phyloP scores from a whole-genome alignment of 208 protist species.

The Vickermania ingenoplastis region DNA sequence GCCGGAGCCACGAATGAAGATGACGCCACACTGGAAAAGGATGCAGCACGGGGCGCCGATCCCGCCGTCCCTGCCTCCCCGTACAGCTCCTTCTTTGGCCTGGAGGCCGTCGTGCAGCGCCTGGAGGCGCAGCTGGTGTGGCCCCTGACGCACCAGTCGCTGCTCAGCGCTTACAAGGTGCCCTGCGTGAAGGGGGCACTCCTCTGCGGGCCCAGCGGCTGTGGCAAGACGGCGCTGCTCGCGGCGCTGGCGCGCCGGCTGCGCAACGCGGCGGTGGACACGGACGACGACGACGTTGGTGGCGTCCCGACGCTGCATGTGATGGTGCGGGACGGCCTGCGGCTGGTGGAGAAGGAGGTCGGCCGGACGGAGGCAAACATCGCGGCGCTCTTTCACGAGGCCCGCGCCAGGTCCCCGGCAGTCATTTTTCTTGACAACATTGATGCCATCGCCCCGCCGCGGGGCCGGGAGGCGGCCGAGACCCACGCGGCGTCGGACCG shows the following conservation, averaged over 20 bases:
- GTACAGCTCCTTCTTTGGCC: conserved; percentile 30
- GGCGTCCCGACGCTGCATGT: conserved; percentile 22
- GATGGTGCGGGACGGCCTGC: conserved; percentile 60
- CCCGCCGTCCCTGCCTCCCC: conserved; percentile 8
- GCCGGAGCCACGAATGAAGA: too few relatives aligned
- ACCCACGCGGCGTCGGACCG: conserved; percentile 67
- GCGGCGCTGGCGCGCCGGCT: conserved; percentile 39
- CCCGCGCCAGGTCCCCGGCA: conserved; percentile 54
- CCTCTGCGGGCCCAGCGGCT: conserved; percentile 66
- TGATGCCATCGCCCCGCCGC: conserved; percentile 79
- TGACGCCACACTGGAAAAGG: too few relatives aligned
- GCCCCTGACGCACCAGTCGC: conserved; percentile 49
- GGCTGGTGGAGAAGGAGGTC: conserved; percentile 82
- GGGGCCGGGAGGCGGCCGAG: conserved; percentile 30
- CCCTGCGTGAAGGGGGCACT: conserved; percentile 61
- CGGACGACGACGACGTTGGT: neutral
- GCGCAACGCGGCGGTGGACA: neutral
- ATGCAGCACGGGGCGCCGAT: too few relatives aligned
- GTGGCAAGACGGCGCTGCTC: conserved; percentile 81
- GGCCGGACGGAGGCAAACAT: conserved; percentile 86
- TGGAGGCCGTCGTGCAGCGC: conserved; percentile 28
- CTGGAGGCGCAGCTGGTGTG: conserved; percentile 73
- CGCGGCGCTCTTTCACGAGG: conserved; percentile 58
- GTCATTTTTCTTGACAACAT: conserved; percentile 90
- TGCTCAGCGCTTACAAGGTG: conserved; percentile 28